Evolutionary conservation across 2,329 filamentous ascomycete genomes (phyloP).

Genomic region (Tolypocladium paradoxum): DNA sequence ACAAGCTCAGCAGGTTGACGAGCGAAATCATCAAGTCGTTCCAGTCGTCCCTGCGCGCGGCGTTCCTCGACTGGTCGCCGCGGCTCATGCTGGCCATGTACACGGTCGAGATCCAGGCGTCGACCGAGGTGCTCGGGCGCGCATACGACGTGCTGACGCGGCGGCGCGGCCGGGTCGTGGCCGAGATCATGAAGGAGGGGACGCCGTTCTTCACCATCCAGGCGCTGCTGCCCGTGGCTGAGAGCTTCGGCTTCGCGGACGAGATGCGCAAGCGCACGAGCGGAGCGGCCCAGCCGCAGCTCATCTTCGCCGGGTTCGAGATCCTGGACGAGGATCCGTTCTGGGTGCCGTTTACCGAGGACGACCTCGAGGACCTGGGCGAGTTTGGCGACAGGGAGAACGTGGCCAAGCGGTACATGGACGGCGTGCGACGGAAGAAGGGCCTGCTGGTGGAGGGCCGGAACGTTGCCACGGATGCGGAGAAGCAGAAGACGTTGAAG

Average conservation of each 20-base stretch:
- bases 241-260: conserved; percentile 91
- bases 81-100: conserved; percentile 97
- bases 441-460: conserved; percentile 74
- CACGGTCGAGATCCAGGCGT: conserved; percentile 92
- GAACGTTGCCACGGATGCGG: conserved; percentile 70
- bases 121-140: conserved; percentile 85
- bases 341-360: conserved; percentile 95
- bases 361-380: conserved; percentile 90
- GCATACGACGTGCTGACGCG: conserved; percentile 98
- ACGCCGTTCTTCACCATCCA: conserved; percentile 94
- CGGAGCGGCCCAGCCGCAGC: conserved; percentile 81
- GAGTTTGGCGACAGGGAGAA: conserved; percentile 92
- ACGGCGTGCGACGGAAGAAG: conserved; percentile 76
- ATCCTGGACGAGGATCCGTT: conserved; percentile 91
- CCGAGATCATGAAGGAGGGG: conserved; percentile 86
- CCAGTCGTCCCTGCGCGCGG: conserved; percentile 70
- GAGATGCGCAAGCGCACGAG: conserved; percentile 93
- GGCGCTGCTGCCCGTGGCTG: conserved; percentile 78
- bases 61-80: conserved; percentile 91
- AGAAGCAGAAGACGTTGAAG: conserved; percentile 75
- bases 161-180: conserved; percentile 77
- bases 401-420: conserved; percentile 93
- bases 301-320: conserved; percentile 89
- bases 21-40: conserved; percentile 89
- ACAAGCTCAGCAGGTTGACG: conserved; percentile 69